Percentiles rank a stretch among this genome's conserved stretches.
These are phyloP conservation scores for Dictyostelium capitatum DNA, from an alignment of 78 protist genomes.

Conservation along the genomic window DNA sequence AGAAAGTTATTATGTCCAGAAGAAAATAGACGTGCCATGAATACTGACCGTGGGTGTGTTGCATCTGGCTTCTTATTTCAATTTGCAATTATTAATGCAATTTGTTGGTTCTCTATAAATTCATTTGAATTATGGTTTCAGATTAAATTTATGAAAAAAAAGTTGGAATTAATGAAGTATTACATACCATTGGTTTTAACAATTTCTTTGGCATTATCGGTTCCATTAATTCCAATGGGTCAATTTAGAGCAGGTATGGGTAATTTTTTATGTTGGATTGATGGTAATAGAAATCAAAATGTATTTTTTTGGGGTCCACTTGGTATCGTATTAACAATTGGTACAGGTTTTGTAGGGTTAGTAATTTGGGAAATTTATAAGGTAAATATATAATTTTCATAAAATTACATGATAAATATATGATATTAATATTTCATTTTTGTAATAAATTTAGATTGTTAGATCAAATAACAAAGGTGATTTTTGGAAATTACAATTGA, in stretches of 20 bases:
- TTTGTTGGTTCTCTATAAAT: not conserved
- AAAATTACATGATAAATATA: too few relatives aligned
- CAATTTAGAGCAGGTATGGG: not conserved
- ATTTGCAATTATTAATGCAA: not conserved
- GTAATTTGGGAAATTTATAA: conserved; percentile 13
- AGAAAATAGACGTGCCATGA: not conserved
- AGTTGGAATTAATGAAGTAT: conserved; percentile 1
- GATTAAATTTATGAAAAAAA: conserved; percentile 8
- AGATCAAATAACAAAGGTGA: not conserved
- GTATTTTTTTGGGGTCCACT: conserved; percentile 29
- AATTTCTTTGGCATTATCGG: not conserved
- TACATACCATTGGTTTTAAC: not conserved
- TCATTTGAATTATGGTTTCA: conserved; percentile 32
- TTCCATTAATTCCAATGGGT: not conserved
- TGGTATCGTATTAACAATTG: not conserved
- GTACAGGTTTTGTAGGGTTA: not conserved
- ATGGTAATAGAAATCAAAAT: not conserved
- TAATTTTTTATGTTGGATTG: conserved; percentile 33
- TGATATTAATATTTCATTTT: not conserved
- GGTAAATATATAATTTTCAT: not conserved
- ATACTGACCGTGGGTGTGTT: not conserved
- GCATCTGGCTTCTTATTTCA: conserved; percentile 15
- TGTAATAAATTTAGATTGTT: not conserved
- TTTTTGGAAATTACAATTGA: conserved; percentile 1
- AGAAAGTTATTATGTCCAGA: not conserved